Percentiles rank a stretch among this genome's conserved stretches.
Evolutionary conservation across 164 flowering plant species (phyloP).

Genomic region (Vitis amurensis): DNA sequence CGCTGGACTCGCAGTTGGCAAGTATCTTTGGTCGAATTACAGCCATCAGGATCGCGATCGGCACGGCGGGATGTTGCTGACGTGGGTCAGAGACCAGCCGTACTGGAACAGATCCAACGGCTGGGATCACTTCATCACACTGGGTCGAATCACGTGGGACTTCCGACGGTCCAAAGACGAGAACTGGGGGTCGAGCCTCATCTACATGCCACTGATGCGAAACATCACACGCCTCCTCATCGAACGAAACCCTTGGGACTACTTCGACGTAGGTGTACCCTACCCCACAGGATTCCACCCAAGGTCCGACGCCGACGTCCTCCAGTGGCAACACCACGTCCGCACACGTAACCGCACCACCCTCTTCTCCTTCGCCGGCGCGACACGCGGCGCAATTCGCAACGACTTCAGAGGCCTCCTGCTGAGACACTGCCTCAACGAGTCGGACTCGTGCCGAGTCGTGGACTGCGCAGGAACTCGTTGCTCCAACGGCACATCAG

Average conservation of each 20-base stretch:
- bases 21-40: constrained; percentile 56
- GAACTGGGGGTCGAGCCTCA: constrained; percentile 85
- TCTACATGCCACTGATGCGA: constrained; percentile 64
- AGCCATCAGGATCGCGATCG: constrained; percentile 53
- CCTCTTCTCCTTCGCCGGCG: constrained; percentile 86
- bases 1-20: constrained; percentile 83
- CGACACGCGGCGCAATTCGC: constrained; percentile 47
- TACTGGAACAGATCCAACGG: constrained; percentile 59
- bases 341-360: constrained; percentile 38
- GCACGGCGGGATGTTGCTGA: constrained; percentile 47
- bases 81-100: constrained; percentile 63
- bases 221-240: constrained; percentile 81
- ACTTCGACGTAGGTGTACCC: constrained; percentile 87
- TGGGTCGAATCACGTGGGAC: constrained; percentile 93
- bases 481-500: constrained; percentile 69
- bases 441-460: constrained; percentile 48
- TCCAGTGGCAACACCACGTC: constrained; percentile 65
- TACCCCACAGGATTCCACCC: constrained; percentile 98
- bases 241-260: constrained; percentile 90
- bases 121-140: constrained; percentile 82
- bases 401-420: constrained; percentile 72
- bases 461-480: constrained; percentile 57
- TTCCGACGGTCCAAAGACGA: constrained; percentile 69
- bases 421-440: constrained; percentile 51
- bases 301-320: constrained; percentile 48